Base-by-base conservation (phyloP, 208 protist species). In the Leishmania gerbilli region DNA sequence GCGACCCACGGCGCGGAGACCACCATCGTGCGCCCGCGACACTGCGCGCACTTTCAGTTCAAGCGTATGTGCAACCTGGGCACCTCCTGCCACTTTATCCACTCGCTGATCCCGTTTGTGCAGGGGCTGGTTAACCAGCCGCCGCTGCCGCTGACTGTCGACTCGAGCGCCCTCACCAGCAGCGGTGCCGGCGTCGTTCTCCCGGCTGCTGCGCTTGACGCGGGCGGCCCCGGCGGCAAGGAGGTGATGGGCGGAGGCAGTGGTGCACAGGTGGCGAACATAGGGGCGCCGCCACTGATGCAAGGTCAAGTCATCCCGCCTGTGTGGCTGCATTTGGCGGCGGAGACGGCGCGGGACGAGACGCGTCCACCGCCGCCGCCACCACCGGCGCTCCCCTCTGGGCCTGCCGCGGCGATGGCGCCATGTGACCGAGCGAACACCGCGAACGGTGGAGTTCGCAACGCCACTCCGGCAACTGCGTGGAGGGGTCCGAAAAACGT, bases 21-120 rank as follows among this genome's bases (percentile, higher is more conserved):
- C 17, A 74, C 47, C 21, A 79, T 85, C 51, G 42, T 92, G 42
- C 90, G 90, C 47, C 74, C 87, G 24, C 87, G 89, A 24, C 92
- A 95, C 80, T 95, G 92, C 76, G 92, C 92, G 5, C 92, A 95
- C 79, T 95, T 95, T 62, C 92, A 95, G 85, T 94, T 94, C 71
- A 95, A 94, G 76, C 85, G 89, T 34, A 91, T 95, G 87, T 95
- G 92, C 77, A 89, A 93, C 65, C 72, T 92, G 6, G 92, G 92
- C 21, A 62, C 71, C 9, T 79, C 76, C 0, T 95, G 92, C 79
- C 87, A 89, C 75, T 95, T 95, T 65, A 94, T 95, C 67, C 92
- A 95, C 74, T 92, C 92, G 1, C 74, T 94, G 6, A 85, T 94
- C 27, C 92, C 90, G 4, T 93, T 89, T 62, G 82, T 93, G 45